Base-by-base conservation (phyloP, 2,329 filamentous ascomycete species). In the Penicillium sp. region DNA sequence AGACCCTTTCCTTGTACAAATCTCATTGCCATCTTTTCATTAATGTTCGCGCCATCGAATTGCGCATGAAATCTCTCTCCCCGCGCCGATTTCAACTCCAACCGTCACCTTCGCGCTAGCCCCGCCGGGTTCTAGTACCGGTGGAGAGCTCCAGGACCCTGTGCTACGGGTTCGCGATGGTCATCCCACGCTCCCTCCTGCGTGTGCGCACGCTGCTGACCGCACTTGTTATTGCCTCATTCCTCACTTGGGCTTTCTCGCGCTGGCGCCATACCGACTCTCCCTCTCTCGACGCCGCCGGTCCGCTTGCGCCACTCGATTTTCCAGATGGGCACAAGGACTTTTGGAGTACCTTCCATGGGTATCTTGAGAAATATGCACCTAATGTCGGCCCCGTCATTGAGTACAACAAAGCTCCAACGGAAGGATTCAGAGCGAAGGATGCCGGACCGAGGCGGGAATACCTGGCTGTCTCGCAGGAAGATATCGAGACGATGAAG, bases 341-440 rank as follows among this genome's bases (percentile, higher is more conserved):
- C 13, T 69, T 70, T 47, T 71, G 68, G 67, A 56, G 46, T 6
- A 52, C 59, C 14, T 65, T 71, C 26, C 59, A 66, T 28, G 51
- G 58, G 1, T 50, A 66, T 7, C 52, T 71, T n/a, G 56, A 58
- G 8, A 47, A 53, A n/a, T 55, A 68, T 40, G 54, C 54, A 18
- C 68, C 67, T 1, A 56, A 58, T 42, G 62, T 60, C 3, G 23
- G 40, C 42, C 42, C 47, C 1, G 23, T 54, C 6, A 16, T 52
- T 4, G 49, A 54, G 29, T 34, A 36, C 18, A 35, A 39, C n/a
- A 50, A 44, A 18, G 52, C 52, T 10, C 52, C 52, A 14, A 54
- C 52, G 14, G 52, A 50, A 24, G 38, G 49, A 3, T 54, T 54
- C 42, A 40, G 50, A 7, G 41, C 43, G 22, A 41, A 50, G 14